Evolutionary conservation across 495 filamentous ascomycete species (phyloP), one percentile per base, ranked within the genome.

Genomic region (Lichina pygmaea): DNA sequence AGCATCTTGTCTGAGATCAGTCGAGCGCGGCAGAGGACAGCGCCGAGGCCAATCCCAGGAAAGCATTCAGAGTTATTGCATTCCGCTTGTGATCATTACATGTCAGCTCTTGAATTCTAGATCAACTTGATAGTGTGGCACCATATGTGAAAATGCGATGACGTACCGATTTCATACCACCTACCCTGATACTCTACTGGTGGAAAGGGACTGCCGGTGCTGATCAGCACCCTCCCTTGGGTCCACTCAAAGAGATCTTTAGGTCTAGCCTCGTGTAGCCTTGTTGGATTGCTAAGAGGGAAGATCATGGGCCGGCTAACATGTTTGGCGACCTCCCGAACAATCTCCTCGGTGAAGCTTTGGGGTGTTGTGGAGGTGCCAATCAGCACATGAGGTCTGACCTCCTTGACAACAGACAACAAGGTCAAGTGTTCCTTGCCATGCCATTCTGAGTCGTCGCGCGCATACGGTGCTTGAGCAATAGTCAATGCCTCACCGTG

Each of bases 11-110:
- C 74, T 0, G 74, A 77, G 6, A 92, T 52, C 2, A 68, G 62
- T 2, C 56, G 64, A 2, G 73, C 63, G 12, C 75, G 70, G 10
- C 63, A 73, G 8, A 92, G 68, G 13, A 93, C 72, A 8, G 68
- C 69, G 11, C 82, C 84, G 2, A 92, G 72, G 0, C 83, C 84
- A 47, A 93, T 85, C 0, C 79, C 83, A 0, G 82, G 81, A 61
- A 89, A 92, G 24, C 73, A 73, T n/a, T 77, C 79, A 6, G 76
- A 79, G 59, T 92, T 92, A 60, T 93, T 93, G 64, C 84, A 92
- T 55, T 91, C 85, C 24, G 81, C 81, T 24, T 24, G 4, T 24
- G 24, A 24, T 24, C 24, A 24, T 24, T 24, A 4, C 24, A 24
- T 1, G 24, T 24, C 24, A 24, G 24, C 24, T 2, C 6, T 7